Evolutionary conservation across 2,329 filamentous ascomycete species (phyloP).

Genomic region (Immersiporthe knoxdaviesiana): DNA sequence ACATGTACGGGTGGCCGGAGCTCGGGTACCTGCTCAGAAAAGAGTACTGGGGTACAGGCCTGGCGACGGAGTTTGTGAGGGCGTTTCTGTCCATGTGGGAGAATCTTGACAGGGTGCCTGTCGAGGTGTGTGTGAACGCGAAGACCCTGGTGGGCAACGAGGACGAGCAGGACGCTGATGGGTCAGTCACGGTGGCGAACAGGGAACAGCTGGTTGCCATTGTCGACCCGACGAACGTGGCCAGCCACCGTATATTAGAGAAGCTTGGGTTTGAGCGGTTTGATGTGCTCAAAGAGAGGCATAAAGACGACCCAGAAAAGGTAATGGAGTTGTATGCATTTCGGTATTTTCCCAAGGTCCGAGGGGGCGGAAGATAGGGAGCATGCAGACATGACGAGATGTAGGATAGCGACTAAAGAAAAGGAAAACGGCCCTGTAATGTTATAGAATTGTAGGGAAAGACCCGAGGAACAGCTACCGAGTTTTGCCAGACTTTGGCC

Average conservation of each 20-base stretch:
- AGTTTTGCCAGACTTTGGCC: neutral
- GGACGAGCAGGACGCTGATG: neutral
- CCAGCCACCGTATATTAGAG: slow-evolving; percentile 58
- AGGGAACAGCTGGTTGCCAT: slow-evolving; percentile 51
- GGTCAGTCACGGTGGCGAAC: slow-evolving; percentile 35
- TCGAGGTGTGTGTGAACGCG: slow-evolving; percentile 48
- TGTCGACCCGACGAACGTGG: slow-evolving; percentile 52
- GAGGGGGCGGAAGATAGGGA: slow-evolving; percentile 35
- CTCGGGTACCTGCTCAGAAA: slow-evolving; percentile 61
- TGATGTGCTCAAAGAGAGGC: slow-evolving; percentile 35
- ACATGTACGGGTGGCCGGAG: slow-evolving; percentile 51
- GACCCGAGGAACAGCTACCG: too few relatives aligned
- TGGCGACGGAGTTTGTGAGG: slow-evolving; percentile 59
- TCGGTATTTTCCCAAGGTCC: slow-evolving; percentile 31
- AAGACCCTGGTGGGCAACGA: slow-evolving; percentile 38
- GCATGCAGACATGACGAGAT: neutral
- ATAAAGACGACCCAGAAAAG: slow-evolving; percentile 27
- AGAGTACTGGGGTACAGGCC: slow-evolving; percentile 59
- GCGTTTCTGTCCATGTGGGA: slow-evolving; percentile 53
- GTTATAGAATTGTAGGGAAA: too few relatives aligned
- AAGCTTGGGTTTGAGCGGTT: slow-evolving; percentile 59
- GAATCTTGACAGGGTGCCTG: slow-evolving; percentile 50
- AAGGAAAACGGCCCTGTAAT: neutral
- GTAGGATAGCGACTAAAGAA: neutral
- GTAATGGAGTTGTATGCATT: slow-evolving; percentile 32